Base-by-base conservation (phyloP, 2,329 filamentous ascomycete species). In the Parastagonospora nodorum region DNA sequence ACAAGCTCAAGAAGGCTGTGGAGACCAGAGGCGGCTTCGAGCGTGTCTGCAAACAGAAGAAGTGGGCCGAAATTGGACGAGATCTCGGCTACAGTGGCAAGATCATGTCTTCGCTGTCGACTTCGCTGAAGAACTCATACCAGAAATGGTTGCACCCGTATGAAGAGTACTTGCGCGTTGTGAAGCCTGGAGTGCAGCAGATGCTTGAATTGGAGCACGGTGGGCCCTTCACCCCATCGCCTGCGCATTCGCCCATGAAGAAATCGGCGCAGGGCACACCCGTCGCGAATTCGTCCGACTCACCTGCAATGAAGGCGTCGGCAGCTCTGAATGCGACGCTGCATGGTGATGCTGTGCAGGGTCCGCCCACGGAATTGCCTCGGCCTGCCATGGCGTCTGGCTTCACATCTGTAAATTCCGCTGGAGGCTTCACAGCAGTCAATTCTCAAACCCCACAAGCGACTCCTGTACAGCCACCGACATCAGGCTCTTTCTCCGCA, bases 41-140 rank as follows among this genome's bases (percentile, higher is more conserved):
- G 48, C 90, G 90, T 68, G 94, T 99, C 38, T 99, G 94, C 82
- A 97, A 96, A 75, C 83, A 88, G 48, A 99, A 99, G 77, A 97
- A 97, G 78, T 99, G 94, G 94, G 94, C 94, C 12, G 94, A 99
- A 74, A 97, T 99, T 63, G 94, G 94, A 30, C 87, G 94, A 67
- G 94, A 97, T 71, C 78, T 99, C 41, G 94, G 94, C 47, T 99
- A 99, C 75, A 97, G 93, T 69, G 94, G 94, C 70, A 99, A 99
- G 79, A 99, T 99, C 57, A 99, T 99, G 94, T 97, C 93, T 2
- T 97, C 94, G 8, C 79, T 99, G 40, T 99, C 94, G 5, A 99
- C 94, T 0, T 97, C 94, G 5, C 82, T 99, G 36, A 99, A 97
- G 74, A 99, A 99, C 74, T 97, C 94, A 0, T 99, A 95, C 66